Evolutionary conservation across 768 basidiomycete genomes (phyloP).

Genomic region (Mycena haematopus): DNA sequence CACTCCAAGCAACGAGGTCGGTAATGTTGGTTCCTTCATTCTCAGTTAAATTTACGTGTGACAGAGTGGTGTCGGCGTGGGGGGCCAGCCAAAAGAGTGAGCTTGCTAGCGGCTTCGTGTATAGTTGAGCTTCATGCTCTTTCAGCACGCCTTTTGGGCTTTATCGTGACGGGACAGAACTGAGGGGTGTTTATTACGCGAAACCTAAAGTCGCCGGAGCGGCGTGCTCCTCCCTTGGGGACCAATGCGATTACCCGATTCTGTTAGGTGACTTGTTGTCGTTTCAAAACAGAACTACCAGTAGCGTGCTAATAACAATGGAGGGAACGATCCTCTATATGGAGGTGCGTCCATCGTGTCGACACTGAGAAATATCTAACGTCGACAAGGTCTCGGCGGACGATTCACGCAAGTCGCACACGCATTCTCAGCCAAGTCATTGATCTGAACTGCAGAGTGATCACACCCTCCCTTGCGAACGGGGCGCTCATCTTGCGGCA

Average conservation of each 20-base stretch:
- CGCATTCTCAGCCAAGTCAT: constrained; percentile 1
- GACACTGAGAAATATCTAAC: background rate
- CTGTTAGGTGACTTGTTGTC: constrained; percentile 58
- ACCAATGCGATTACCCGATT: constrained; percentile 78
- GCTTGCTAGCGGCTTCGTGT: background rate
- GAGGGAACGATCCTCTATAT: constrained; percentile 80
- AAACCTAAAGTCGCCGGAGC: constrained; percentile 70
- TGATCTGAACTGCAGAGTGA: constrained; percentile 52
- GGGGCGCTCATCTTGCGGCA: constrained; percentile 79
- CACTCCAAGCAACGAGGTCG: constrained; percentile 74
- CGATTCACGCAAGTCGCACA: constrained; percentile 68
- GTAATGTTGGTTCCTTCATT: constrained; percentile 4
- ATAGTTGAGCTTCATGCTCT: background rate
- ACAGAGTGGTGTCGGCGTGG: constrained; percentile 76
- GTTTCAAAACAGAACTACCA: background rate
- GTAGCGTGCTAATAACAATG: constrained; percentile 1
- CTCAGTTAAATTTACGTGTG: background rate
- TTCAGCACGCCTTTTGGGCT: constrained; percentile 75
- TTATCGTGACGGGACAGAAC: constrained; percentile 79
- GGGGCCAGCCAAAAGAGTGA: constrained; percentile 75
- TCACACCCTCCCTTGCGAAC: constrained; percentile 76
- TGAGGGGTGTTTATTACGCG: constrained; percentile 74
- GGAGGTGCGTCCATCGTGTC: constrained; percentile 58
- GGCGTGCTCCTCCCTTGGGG: constrained; percentile 69
- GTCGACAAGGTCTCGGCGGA: constrained; percentile 68